A percentile compares a stretch with the other conserved stretches of the same genome.
phyloP scores from a whole-genome alignment of 1,139 yeast genomes.

The Scheffersomyces quercinus region DNA sequence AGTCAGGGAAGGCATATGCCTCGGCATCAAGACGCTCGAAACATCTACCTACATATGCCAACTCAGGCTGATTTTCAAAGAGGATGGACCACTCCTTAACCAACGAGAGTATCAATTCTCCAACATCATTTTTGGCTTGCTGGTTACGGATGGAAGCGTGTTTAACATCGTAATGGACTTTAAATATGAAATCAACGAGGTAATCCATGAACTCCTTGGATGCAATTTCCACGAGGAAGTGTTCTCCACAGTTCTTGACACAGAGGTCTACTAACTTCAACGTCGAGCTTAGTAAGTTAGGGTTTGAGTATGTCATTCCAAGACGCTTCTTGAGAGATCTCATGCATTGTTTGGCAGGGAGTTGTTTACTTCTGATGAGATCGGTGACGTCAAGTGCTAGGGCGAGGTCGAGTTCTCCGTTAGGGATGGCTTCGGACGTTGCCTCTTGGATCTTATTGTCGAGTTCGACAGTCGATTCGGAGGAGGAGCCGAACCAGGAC shows the following conservation, averaged over 20 bases:
- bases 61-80: constrained; percentile 68
- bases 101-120: constrained; percentile 58
- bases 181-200: constrained; percentile 46
- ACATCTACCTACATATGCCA: constrained; percentile 62
- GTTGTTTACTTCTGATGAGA: constrained; percentile 76
- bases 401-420: constrained; percentile 84
- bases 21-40: constrained; percentile 61
- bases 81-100: constrained; percentile 79
- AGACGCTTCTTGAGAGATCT: constrained; percentile 75
- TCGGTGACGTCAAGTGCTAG: constrained; percentile 88
- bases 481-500: constrained; percentile 64
- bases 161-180: constrained; percentile 37
- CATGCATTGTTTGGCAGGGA: constrained; percentile 86
- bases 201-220: constrained; percentile 87
- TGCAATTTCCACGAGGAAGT: constrained; percentile 76
- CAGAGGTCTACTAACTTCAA: constrained; percentile 81
- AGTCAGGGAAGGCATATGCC: constrained; percentile 71
- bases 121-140: constrained; percentile 57
- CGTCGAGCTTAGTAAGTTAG: constrained; percentile 74
- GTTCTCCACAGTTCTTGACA: constrained; percentile 90
- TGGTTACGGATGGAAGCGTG: constrained; percentile 30
- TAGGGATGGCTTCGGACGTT: constrained; percentile 86
- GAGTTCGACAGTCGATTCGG: constrained; percentile 48
- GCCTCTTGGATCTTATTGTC: constrained; percentile 74
- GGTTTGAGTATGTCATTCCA: constrained; percentile 59